Base-by-base conservation (phyloP, 352 stramenopile genomes). In the Plasmopara halstedii region DNA sequence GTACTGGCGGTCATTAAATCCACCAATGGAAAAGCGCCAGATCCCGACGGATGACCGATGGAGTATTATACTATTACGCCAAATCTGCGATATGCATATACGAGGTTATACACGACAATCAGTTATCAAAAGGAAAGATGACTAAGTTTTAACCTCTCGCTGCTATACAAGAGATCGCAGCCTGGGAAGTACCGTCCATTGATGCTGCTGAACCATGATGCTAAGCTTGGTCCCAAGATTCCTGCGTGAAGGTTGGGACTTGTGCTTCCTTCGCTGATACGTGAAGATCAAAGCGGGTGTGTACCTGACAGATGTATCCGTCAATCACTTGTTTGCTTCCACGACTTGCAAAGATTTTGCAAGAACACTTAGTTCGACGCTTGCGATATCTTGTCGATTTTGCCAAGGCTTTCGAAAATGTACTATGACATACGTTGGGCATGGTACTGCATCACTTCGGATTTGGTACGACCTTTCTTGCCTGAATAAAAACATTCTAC, bases 51-150 rank as follows among this genome's bases (percentile, higher is more conserved):
- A 4, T 15, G 54, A 0, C 45, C 44, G 5, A 43, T 50, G 7
- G 39, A 60, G 11, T 59, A 59, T 39, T 54, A 59, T 33, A 50
- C n/a, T n/a, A n/a, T n/a, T n/a, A n/a, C n/a, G n/a, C n/a, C n/a
- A 59, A 19, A 6, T 17, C 20, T 33, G 2, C 46, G 51, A 23
- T 45, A n/a, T 9, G 26, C 4, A 59, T 53, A 5, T 50, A 46
- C 21, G 44, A 50, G 38, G 43, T 59, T 22, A 35, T 46, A 15
- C 22, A 49, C 32, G 43, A 36, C 4, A 40, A 21, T 25, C 44
- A 60, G 22, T 4, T 51, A 18, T 1, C 2, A 3, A 46, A 46
- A 20, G 39, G 39, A 1, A 47, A 50, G 25, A 50, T 60, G 52
- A 54, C 44, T 0, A 54, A 54, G 39, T 54, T 54, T 14, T 44